phyloP scores from a whole-genome alignment of 225 moss, liverwort and hornwort species.

The Sphagnum tenellum region DNA sequence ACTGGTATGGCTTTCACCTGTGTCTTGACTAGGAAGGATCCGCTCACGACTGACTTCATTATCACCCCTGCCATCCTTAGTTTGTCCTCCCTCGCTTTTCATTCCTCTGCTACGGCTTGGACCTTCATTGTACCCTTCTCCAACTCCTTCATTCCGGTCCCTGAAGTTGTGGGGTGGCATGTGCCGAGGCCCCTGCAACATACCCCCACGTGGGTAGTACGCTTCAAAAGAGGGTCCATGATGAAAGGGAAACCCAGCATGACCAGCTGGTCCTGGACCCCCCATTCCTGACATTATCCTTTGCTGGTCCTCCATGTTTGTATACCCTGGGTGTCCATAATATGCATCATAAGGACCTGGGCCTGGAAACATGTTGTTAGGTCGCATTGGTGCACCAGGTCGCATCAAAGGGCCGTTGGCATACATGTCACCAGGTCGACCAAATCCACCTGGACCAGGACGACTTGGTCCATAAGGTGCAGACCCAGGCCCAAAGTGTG shows the following conservation, averaged over 20 bases:
- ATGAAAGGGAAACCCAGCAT: slow-evolving; percentile 35
- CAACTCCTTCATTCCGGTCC: slow-evolving; percentile 56
- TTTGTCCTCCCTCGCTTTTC: slow-evolving; percentile 23
- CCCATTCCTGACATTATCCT: slow-evolving; percentile 84
- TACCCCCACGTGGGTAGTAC: slow-evolving; percentile 63
- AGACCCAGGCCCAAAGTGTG: slow-evolving; percentile 75
- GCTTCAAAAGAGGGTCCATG: slow-evolving; percentile 79
- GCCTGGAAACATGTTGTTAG: slow-evolving; percentile 76
- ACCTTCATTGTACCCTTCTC: slow-evolving; percentile 72
- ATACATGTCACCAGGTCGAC: slow-evolving; percentile 79
- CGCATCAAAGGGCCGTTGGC: slow-evolving; percentile 68
- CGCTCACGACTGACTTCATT: slow-evolving; percentile 22
- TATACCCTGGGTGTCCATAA: slow-evolving; percentile 74
- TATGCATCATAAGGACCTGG: slow-evolving; percentile 79
- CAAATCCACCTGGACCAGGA: slow-evolving; percentile 71
- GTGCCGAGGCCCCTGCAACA: slow-evolving; percentile 65
- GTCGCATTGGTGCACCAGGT: slow-evolving; percentile 68
- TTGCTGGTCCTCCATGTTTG: slow-evolving; percentile 76
- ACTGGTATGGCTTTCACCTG: slow-evolving; percentile 35
- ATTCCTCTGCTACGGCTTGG: slow-evolving; percentile 44
- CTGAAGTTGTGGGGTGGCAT: slow-evolving; percentile 31
- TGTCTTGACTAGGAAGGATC: slow-evolving; percentile 22
- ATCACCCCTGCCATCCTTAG: slow-evolving; percentile 44
- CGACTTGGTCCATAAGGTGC: slow-evolving; percentile 62
- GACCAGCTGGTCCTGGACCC: slow-evolving; percentile 49